These are phyloP conservation scores for Cenchrus americanus DNA, from an alignment of 176 grass and related monocot genomes.

Conservation along the genomic window DNA sequence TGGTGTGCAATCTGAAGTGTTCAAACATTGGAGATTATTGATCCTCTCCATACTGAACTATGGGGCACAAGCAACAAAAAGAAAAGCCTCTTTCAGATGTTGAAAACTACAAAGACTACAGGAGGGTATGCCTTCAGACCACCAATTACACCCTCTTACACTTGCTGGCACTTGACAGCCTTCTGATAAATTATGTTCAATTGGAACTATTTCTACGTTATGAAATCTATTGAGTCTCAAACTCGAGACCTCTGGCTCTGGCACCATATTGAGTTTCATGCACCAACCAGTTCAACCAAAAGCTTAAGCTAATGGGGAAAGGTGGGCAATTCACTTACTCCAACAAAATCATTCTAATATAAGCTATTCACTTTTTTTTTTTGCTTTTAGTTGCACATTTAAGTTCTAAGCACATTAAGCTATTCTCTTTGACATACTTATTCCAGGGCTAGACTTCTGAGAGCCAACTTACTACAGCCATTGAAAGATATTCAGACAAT, in stretches of 20 bases:
- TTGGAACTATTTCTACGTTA: slow-evolving; percentile 15
- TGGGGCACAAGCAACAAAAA: slow-evolving; percentile 88
- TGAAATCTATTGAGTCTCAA: no score
- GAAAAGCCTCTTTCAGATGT: slow-evolving; percentile 96
- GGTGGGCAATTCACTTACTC: no score
- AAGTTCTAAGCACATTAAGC: slow-evolving; percentile 17
- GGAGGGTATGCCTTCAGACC: slow-evolving; percentile 71
- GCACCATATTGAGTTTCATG: no score
- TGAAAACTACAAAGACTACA: slow-evolving; percentile 93
- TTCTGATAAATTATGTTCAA: slow-evolving; percentile 27
- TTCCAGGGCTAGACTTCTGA: slow-evolving; percentile 86
- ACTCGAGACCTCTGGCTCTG: no score
- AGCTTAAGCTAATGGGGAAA: no score
- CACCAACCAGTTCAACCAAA: no score
- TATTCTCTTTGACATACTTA: slow-evolving; percentile 37
- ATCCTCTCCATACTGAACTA: slow-evolving; percentile 84
- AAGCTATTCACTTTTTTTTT: no score
- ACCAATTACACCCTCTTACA: slow-evolving; percentile 20
- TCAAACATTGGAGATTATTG: slow-evolving; percentile 96
- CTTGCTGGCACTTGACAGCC: slow-evolving; percentile 14
- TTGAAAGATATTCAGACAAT: slow-evolving; percentile 92
- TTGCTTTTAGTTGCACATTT: no score
- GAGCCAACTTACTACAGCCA: slow-evolving; percentile 93
- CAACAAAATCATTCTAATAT: no score
- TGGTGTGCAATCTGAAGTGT: slow-evolving; percentile 58